phyloP scores from a whole-genome alignment of 2,329 filamentous ascomycete species.

The Exophiala spinifera region DNA sequence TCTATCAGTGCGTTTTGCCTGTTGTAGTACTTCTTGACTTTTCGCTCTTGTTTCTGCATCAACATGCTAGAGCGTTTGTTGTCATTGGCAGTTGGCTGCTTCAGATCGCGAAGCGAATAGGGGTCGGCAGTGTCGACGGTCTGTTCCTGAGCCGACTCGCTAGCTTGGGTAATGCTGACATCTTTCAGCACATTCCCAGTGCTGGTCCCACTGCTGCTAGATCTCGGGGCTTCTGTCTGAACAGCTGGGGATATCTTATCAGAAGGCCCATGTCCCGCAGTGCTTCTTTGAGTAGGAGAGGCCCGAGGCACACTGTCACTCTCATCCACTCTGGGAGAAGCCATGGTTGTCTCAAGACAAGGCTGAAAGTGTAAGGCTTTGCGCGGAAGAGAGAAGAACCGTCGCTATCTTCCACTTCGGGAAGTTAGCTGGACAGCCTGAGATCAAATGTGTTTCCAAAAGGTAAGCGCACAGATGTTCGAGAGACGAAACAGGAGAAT shows the following conservation, averaged over 20 bases:
- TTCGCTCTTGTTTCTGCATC: slow-evolving; percentile 32
- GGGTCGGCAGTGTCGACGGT: slow-evolving; percentile 19
- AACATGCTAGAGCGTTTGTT: slow-evolving; percentile 18
- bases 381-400: background rate
- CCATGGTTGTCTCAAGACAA: background rate
- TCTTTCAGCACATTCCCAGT: background rate
- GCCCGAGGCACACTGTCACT: background rate
- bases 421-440: background rate
- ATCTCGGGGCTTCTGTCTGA: background rate
- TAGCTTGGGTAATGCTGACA: background rate
- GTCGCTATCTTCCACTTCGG: background rate
- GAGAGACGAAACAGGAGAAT: background rate
- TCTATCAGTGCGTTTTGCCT: slow-evolving; percentile 42
- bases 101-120: slow-evolving; percentile 15
- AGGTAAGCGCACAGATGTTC: background rate
- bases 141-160: background rate
- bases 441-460: background rate
- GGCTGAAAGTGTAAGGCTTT: too few relatives aligned
- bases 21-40: slow-evolving; percentile 43
- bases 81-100: slow-evolving; percentile 11
- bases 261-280: background rate
- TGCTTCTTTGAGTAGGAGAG: background rate
- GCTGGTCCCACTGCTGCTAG: background rate
- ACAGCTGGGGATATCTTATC: background rate
- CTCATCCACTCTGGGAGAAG: background rate